Base-by-base conservation (phyloP, 805 yeast genomes). In the Cyberlindnera mrakii region DNA sequence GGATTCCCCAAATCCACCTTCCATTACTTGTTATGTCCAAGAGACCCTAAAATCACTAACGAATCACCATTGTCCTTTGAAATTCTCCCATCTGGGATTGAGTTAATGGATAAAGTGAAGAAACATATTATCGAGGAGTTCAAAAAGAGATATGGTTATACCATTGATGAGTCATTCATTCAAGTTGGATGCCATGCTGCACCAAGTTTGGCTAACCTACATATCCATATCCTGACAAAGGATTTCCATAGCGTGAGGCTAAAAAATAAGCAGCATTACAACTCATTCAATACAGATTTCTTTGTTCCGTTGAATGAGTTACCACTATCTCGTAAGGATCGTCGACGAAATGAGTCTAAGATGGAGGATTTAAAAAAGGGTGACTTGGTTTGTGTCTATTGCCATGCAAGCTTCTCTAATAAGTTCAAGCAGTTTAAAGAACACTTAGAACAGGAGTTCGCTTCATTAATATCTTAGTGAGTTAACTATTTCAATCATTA, bases 161-260 rank as follows among this genome's bases (percentile, higher is more conserved):
- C 35, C 3, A 60, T 61, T 39, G 33, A 51, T 4, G 48, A 49
- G 6, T 40, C 48, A 2, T 59, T 59, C 31, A 65, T 83, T 8
- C 64, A 66, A 46, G 73, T 71, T 8, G 91, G 95, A 0, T 71
- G 85, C 20, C 95, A 86, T 60, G 61, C 84, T 5, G 71, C 72
- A 2, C 95, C 95, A 3, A 80, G 89, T 1, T 58, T 85, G 71
- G 62, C 61, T 33, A 84, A 86, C 57, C 53, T 85, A 36, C 95
- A 86, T 54, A 65, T 86, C 16, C 95, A 86, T 63, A 77, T 86
- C 19, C 68, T 86, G 38, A 78, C 89, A 0, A 67, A 64, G 39
- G 95, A 86, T 59, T 73, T 82, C 53, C 53, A 66, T 49, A 75
- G 85, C 9, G 63, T 63, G 0, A 54, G 67, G 20, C 43, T 85